Evolutionary conservation across 2,329 filamentous ascomycete species (phyloP), one percentile per base, ranked within the genome.

Genomic region (Colletotrichum costaricense): DNA sequence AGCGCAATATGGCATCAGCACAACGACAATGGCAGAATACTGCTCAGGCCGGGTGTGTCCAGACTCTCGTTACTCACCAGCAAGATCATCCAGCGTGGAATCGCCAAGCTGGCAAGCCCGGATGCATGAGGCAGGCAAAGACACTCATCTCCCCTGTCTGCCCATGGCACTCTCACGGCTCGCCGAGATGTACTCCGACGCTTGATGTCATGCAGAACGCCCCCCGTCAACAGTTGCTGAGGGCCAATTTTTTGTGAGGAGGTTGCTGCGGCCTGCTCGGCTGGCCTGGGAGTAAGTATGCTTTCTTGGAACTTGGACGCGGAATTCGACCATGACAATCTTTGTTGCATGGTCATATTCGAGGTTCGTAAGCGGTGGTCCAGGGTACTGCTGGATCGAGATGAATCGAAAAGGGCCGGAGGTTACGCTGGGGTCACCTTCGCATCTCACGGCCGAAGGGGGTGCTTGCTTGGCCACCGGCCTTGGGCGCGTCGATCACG

Each of bases 31-130:
- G 66, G 67, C 70, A 69, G 49, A 69, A 73, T 65, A 49, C 59
- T 73, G 70, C 59, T 26, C 59, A 46, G 67, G 67, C 60, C 55
- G 66, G 58, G 63, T 49, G 30, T 19, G 63, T 70, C 28, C 55
- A 70, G 66, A 64, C 35, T 46, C 35, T 8, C 54, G 28, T 59
- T 42, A 62, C 46, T 71, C 24, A 58, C n/a, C 42, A 63, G 33
- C n/a, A 69, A 42, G 22, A 73, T 46, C 55, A 52, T 63, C 59
- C 59, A 64, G 59, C 33, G 8, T 55, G 54, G 59, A 30, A 70
- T 73, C 66, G 70, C 60, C 70, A 73, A 73, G 70, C 26, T 73
- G 70, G 70, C 59, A 73, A 73, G 66, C 70, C 60, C 60, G 70
- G 70, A 73, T 70, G 70, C 66, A 73, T 55, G 70, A 73, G 55